These are phyloP conservation scores for Botrytis byssoidea DNA, from an alignment of 2,329 filamentous ascomycete species.

Conservation along the genomic window DNA sequence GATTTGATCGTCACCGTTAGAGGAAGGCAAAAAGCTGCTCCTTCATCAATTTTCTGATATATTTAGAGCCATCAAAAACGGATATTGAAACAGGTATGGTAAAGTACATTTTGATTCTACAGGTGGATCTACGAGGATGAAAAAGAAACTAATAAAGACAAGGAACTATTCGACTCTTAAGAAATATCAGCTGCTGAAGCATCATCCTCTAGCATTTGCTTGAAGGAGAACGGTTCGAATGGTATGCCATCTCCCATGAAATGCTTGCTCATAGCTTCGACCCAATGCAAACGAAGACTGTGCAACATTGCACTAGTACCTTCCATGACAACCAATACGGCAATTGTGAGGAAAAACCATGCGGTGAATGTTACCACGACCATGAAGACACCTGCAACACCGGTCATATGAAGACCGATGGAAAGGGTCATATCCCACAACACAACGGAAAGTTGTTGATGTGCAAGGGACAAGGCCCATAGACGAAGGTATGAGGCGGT, in stretches of 20 bases:
- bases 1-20: neutral
- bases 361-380: slow-evolving; percentile 79
- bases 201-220: slow-evolving; percentile 79
- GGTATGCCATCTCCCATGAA: slow-evolving; percentile 86
- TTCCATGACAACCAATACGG: slow-evolving; percentile 89
- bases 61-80: neutral
- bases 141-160: slow-evolving; percentile 22
- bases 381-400: slow-evolving; percentile 71
- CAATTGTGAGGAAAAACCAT: slow-evolving; percentile 84
- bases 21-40: neutral
- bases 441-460: slow-evolving; percentile 95
- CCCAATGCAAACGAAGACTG: slow-evolving; percentile 88
- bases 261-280: slow-evolving; percentile 97
- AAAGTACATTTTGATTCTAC: slow-evolving; percentile 33
- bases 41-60: neutral
- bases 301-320: slow-evolving; percentile 95
- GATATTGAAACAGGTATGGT: slow-evolving; percentile 12
- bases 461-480: slow-evolving; percentile 94
- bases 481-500: slow-evolving; percentile 98
- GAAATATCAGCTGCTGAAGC: slow-evolving; percentile 56
- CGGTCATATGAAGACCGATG: slow-evolving; percentile 66
- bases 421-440: slow-evolving; percentile 95
- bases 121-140: slow-evolving; percentile 28
- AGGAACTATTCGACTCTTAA: slow-evolving; percentile 25
- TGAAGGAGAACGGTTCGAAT: slow-evolving; percentile 88